Evolutionary conservation across 768 basidiomycete genomes (phyloP), one percentile per base, ranked within the genome.

Genomic region (Austroboletus festivus): DNA sequence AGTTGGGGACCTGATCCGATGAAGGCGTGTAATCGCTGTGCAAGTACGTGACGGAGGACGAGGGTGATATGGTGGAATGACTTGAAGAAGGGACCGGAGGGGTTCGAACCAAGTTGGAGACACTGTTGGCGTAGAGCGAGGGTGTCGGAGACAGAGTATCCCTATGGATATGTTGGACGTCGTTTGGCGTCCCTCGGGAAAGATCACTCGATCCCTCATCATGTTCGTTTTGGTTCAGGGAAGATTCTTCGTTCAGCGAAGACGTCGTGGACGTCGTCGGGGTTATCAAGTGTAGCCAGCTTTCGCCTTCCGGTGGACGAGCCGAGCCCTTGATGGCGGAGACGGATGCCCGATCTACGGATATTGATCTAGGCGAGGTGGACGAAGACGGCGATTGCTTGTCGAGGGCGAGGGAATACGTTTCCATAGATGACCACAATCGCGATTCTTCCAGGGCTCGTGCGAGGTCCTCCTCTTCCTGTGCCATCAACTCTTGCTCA

Each of bases 381-480:
- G 42, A 50, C 23, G 50, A 39, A 26, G 57, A 48, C 9, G 44
- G 22, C 4, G 47, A 44, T 5, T 18, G 44, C 2, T 48, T 48
- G 8, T 57, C 49, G 35, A 56, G 10, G 23, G n/a, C n/a, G n/a
- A n/a, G 44, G 13, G 34, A 58, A 62, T 16, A 43, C 19, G 40
- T 6, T 41, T 28, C 11, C 35, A n/a, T n/a, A n/a, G n/a, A n/a
- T 20, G 62, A 47, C 42, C 52, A 38, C 16, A 68, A 35, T n/a
- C 68, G 66, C 1, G 83, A 85, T 50, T 76, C 76, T 54, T 79
- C 74, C 48, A 90, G 55, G 0, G 86, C 88, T 52, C 73, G 73
- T 19, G 78, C 79, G 13, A 89, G 69, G 37, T 88, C 83, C 24
- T 81, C 80, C 48, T 87, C 84, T 59, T 89, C 86, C 49, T 62